Base-by-base conservation (phyloP, 2,329 filamentous ascomycete species). In the Cercospora janseana region DNA sequence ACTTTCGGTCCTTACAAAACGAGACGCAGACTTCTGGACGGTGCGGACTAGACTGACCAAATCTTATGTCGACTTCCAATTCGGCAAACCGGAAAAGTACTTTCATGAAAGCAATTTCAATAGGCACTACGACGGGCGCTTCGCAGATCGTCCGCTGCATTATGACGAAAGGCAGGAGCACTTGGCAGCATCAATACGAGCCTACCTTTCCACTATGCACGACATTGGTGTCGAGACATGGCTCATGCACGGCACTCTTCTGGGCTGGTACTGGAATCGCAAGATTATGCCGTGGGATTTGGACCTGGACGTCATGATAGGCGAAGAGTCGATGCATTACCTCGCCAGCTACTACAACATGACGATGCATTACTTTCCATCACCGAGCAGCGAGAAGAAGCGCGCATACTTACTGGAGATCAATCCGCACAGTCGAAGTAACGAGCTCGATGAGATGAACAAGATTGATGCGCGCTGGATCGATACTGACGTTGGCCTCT, bases 211-310 rank as follows among this genome's bases (percentile, higher is more conserved):
- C 1, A 78, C 77, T 4, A 82, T 82, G 79, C 67, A 72, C 32
- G 71, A 76, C 43, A 72, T 82, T 24, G 75, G 78, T 10, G 75
- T 75, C 16, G 76, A 81, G 56, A 83, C 80, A 6, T 83, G 80
- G 80, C 76, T 83, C 49, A 82, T 82, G 77, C 80, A 83, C 57
- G 80, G 80, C 9, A 78, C 76, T 4, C 66, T 83, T 31, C 68
- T 83, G 12, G 78, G 79, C 27, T 83, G 80, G 80, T 83, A 77
- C 75, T 83, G 80, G 80, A 82, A 81, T 57, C 72, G 75, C 46
- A 74, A 75, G 61, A 76, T 81, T 59, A 74, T 83, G 66, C 80
- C 80, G 2, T 83, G 80, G 80, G 80, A 83, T 61, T 76, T 75
- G 9, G 80, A 83, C 57, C 62, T 82, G 41, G 80, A 83, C 56